Base-by-base conservation (phyloP, 495 filamentous ascomycete genomes). In the Aspergillus carlsbadensis region DNA sequence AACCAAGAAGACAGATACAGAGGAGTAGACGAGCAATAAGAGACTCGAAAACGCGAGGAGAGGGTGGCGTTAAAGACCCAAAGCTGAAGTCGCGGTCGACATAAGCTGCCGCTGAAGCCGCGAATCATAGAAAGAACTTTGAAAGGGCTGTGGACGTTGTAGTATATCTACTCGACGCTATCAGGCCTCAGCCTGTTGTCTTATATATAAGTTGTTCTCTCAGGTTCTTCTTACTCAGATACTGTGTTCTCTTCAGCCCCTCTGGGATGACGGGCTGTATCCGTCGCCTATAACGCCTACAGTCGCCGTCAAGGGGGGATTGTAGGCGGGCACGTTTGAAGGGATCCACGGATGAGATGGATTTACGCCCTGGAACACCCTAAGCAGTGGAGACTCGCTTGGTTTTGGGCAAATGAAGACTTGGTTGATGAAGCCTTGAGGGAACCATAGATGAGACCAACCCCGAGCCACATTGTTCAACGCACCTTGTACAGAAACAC, bases 41-140 rank as follows among this genome's bases (percentile, higher is more conserved):
- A 53, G 2, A 37, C 8, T 29, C 26, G 24, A 20, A 20, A 39
- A 43, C 44, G n/a, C 8, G 36, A 36, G 54, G 34, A 39, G 33
- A 18, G 52, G 37, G 54, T 57, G 54, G 54, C 54, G 54, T 57
- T 50, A 34, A 57, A 57, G 26, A 31, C 24, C 37, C 18, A 36
- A 57, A 57, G 54, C 54, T 57, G 54, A 57, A 24, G 21, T 50
- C 5, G 26, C 1, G 26, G 52, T 54, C 33, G 42, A 54, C 52
- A 54, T 54, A 54, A 45, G 42, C 41, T 54, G 40, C 51, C 39
- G 51, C 51, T 44, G 40, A 44, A 43, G 51, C 51, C 51, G 39
- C 50, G 37, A 43, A 53, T 53, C 6, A 24, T 18, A 34, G 35
- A 13, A 14, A 20, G 6, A 17, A 13, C 29, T 20, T 18, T 39